Evolutionary conservation across 2,329 filamentous ascomycete genomes (phyloP).

Genomic region (Microsporum audouinii): DNA sequence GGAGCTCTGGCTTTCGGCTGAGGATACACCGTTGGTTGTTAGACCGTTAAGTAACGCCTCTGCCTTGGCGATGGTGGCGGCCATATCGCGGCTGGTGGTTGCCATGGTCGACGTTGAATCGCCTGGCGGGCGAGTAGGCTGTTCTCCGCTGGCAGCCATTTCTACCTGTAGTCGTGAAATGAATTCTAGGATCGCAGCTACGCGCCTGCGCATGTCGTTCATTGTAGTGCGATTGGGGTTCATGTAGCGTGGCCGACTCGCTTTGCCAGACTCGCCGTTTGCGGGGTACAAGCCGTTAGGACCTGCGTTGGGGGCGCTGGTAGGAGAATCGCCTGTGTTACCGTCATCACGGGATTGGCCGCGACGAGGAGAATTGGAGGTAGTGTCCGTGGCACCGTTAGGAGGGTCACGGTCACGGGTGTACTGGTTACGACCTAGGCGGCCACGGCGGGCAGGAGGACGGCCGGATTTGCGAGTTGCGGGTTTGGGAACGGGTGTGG

Average conservation of each 20-base stretch:
- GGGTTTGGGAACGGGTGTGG: slow-evolving; percentile 26
- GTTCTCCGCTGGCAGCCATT: slow-evolving; percentile 52
- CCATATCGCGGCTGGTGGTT: not conserved
- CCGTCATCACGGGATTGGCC: slow-evolving; percentile 31
- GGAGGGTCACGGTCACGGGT: slow-evolving; percentile 61
- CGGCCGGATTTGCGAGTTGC: slow-evolving; percentile 51
- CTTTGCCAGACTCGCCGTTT: slow-evolving; percentile 45
- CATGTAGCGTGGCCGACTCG: slow-evolving; percentile 49
- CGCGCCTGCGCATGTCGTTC: slow-evolving; percentile 77
- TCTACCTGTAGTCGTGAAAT: slow-evolving; percentile 83
- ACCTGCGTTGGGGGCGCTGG: slow-evolving; percentile 17
- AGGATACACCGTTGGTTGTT: not conserved
- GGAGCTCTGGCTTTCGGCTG: not conserved
- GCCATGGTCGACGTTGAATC: not conserved
- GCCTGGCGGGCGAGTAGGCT: slow-evolving; percentile 29
- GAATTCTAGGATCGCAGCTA: slow-evolving; percentile 75
- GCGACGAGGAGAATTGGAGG: slow-evolving; percentile 31
- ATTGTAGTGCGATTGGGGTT: slow-evolving; percentile 56
- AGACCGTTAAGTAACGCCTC: slow-evolving; percentile 10
- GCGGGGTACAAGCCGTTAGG: slow-evolving; percentile 42
- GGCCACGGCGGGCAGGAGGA: slow-evolving; percentile 54
- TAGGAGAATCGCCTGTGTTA: slow-evolving; percentile 25
- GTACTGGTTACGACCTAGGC: slow-evolving; percentile 67
- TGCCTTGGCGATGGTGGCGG: not conserved
- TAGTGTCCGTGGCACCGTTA: slow-evolving; percentile 34